Evolutionary conservation across 371 early-diverging fungal species (phyloP), one percentile per base, ranked within the genome.

Genomic region (Mucor plumbeus): DNA sequence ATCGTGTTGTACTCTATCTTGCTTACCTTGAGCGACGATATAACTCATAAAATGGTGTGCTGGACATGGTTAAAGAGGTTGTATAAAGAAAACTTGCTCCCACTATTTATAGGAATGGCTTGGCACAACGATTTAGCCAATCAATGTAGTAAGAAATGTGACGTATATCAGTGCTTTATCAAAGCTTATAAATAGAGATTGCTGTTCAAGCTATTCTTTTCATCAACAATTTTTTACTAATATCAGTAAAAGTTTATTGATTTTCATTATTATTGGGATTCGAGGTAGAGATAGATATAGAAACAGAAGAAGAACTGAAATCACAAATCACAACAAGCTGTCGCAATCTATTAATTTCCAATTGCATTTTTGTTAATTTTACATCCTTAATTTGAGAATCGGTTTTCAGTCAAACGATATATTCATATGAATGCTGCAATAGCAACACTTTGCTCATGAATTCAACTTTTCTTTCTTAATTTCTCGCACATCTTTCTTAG

Each of bases 21-120:
- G 9, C 44, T 50, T 76, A 82, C 83, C 80, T 82, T 67, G 80
- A 80, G 53, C 83, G 83, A 59, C 83, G 80, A 64, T 82, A 82
- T 47, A 82, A 64, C 60, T 82, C 83, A 74, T 80, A 79, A 54
- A 76, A 79, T 10, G 72, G 80, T 55, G 76, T 67, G 57, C 61
- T 72, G 54, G 79, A 77, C 82, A 82, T 78, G 58, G 54, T 69
- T 63, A 47, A 66, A 63, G 53, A 50, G 39, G 26, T 35, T 14
- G 13, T 26, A 36, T 39, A 47, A 35, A 34, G 40, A 60, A 67
- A 67, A 40, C 13, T 38, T 40, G 60, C 19, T 34, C 56, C 54
- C 61, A 19, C 61, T 67, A 67, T 67, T 68, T 68, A 68, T 68
- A 63, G 53, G 50, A 50, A 64, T 56, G 69, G 69, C 69, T 69